phyloP scores from a whole-genome alignment of 2,329 filamentous ascomycete genomes.

The Aspergillus tanneri region DNA sequence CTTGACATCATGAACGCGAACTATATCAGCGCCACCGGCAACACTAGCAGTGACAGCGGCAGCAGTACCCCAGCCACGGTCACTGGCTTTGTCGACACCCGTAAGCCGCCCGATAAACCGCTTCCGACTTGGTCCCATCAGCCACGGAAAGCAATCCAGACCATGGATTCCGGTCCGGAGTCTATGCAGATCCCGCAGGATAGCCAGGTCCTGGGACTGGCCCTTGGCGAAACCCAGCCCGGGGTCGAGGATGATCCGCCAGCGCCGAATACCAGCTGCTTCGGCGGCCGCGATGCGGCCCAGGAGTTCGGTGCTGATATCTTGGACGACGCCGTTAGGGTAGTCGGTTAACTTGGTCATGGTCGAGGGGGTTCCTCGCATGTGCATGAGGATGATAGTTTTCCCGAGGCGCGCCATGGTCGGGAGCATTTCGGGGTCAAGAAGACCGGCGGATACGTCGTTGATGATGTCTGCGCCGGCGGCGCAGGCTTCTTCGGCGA shows the following conservation, averaged over 20 bases:
- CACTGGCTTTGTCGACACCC: constrained; percentile 66
- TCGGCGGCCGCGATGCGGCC: constrained; percentile 73
- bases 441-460: constrained; percentile 78
- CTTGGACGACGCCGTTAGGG: constrained; percentile 63
- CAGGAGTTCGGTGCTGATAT: constrained; percentile 66
- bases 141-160: constrained; percentile 71
- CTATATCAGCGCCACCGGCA: constrained; percentile 83
- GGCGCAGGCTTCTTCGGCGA: constrained; percentile 72
- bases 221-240: constrained; percentile 94
- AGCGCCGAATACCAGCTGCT: constrained; percentile 77
- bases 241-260: constrained; percentile 93
- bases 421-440: constrained; percentile 78
- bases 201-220: constrained; percentile 73
- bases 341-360: constrained; percentile 73
- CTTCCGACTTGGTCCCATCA: constrained; percentile 87
- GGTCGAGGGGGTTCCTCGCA: constrained; percentile 80
- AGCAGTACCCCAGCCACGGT: constrained; percentile 81
- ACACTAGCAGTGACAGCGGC: constrained; percentile 83
- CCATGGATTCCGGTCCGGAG: constrained; percentile 49
- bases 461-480: constrained; percentile 92
- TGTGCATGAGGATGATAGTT: constrained; percentile 86
- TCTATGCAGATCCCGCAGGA: constrained; percentile 67
- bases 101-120: constrained; percentile 82
- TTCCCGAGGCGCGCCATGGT: constrained; percentile 75
- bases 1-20: constrained; percentile 84